Percentiles rank a stretch among this genome's conserved stretches.
phyloP scores from a whole-genome alignment of 768 basidiomycete genomes.

The Arthromyces matolae region DNA sequence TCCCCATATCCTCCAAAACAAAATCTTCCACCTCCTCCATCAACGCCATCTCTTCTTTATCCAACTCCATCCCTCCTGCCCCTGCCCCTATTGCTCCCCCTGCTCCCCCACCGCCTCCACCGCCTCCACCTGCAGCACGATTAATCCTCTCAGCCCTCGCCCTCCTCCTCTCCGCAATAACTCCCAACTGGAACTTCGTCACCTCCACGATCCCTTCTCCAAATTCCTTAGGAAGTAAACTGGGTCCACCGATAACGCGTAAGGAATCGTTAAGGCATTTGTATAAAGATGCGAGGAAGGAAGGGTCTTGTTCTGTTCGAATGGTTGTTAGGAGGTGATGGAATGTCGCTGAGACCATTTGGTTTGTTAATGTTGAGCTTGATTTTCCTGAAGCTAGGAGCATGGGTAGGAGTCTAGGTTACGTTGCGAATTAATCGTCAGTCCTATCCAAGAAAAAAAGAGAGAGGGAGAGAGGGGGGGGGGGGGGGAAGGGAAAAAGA shows the following conservation, averaged over 20 bases:
- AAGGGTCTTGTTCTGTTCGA: conserved; percentile 64
- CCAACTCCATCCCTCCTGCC: conserved; percentile 24
- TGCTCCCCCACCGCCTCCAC: too few species aligned
- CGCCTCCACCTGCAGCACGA: conserved; percentile 29
- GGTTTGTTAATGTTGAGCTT: conserved; percentile 58
- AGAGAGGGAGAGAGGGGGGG: too few species aligned
- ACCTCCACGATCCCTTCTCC: conserved; percentile 58
- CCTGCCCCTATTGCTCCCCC: too few species aligned
- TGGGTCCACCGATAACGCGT: conserved; percentile 53
- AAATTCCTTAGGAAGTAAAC: conserved; percentile 50
- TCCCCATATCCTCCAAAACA: conserved; percentile 75
- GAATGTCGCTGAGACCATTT: conserved; percentile 69
- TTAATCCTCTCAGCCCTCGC: conserved; percentile 46
- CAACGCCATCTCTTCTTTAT: conserved; percentile 65
- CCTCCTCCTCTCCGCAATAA: conserved; percentile 65
- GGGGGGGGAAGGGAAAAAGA: too few species aligned
- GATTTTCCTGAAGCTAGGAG: conserved; percentile 65
- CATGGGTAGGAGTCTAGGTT: conserved; percentile 75
- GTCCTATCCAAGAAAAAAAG: too few species aligned
- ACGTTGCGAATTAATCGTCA: too few species aligned
- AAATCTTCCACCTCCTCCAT: conserved; percentile 84
- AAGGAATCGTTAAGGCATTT: conserved; percentile 63
- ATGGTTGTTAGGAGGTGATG: conserved; percentile 61
- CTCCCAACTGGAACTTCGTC: conserved; percentile 66
- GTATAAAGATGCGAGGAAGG: conserved; percentile 75